Evolutionary conservation across 1,139 yeast genomes (phyloP), one percentile per base, ranked within the genome.

Genomic region (Saccharomycopsis hybrid): DNA sequence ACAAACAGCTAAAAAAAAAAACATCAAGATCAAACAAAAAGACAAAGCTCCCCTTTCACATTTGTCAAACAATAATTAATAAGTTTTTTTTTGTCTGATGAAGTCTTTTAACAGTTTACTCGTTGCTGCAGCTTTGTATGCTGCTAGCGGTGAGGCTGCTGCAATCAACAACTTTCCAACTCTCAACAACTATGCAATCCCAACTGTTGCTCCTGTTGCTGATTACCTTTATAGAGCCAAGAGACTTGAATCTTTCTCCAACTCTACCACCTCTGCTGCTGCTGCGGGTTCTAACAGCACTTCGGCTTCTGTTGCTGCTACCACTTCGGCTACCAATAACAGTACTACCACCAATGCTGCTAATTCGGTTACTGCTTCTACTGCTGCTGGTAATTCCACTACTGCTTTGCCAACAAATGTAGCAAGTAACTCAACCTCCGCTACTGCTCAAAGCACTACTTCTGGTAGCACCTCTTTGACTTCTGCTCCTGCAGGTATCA

Each of bases 131-230:
- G 63, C 58, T 27, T 62, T 64, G 31, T 62, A n/a, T 41, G 65
- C 65, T 49, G 56, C 60, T 35, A 58, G 66, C 35, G 56, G 64
- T 43, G 57, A 63, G 36, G 55, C 62, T n/a, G 71, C 72, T 39
- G 57, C 53, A 54, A 82, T 58, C 82, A 78, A 67, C 67, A 76
- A 56, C 82, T 76, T 65, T 77, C 75, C 55, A 59, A 55, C 57
- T 56, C 66, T 50, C 70, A 71, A 61, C 44, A 69, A 67, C 48
- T 74, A 73, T 51, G 74, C 70, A 57, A 60, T 67, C 55, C 73
- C 69, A 58, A 62, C 65, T 33, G 57, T 66, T 44, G 57, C 65
- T 45, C 55, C 60, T 49, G 53, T 8, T 32, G 35, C 18, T 18
- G 18, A 18, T 32, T 32, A 8, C 35, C 8, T 32, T 32, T 32